phyloP scores from a whole-genome alignment of 2,329 filamentous ascomycete genomes.

The Sporothrix brunneoviolacea region DNA sequence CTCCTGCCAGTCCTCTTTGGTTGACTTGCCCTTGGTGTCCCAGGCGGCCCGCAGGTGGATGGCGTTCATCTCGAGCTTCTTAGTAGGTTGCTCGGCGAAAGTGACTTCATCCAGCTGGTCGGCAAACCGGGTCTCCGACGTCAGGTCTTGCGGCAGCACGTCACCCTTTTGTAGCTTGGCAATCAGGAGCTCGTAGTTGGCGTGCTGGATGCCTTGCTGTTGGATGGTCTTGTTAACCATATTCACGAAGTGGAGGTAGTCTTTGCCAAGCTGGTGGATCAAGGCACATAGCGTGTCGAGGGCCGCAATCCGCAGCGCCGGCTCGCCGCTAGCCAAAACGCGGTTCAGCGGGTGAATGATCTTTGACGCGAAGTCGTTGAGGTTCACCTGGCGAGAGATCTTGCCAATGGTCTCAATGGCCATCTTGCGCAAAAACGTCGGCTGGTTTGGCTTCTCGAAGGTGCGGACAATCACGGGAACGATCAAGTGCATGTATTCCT shows the following conservation, averaged over 20 bases:
- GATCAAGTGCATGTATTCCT: constrained; percentile 99
- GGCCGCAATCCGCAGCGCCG: constrained; percentile 68
- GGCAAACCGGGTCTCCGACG: constrained; percentile 73
- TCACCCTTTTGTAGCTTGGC: constrained; percentile 93
- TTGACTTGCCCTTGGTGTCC: constrained; percentile 95
- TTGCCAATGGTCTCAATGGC: constrained; percentile 94
- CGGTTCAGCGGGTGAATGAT: constrained; percentile 91
- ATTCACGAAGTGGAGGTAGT: constrained; percentile 89
- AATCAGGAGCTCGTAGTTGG: constrained; percentile 87
- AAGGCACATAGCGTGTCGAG: constrained; percentile 91
- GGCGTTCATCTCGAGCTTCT: constrained; percentile 95
- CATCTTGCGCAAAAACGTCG: constrained; percentile 69
- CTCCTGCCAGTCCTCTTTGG: constrained; percentile 97
- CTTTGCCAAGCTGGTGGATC: constrained; percentile 91
- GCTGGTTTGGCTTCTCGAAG: constrained; percentile 83
- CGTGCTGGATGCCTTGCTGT: constrained; percentile 73
- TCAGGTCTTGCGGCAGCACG: constrained; percentile 88
- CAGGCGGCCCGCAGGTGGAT: constrained; percentile 95
- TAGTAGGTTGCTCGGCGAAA: constrained; percentile 70
- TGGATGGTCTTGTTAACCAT: constrained; percentile 85
- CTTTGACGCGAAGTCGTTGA: constrained; percentile 92
- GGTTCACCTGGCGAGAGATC: constrained; percentile 90
- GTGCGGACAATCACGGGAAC: constrained; percentile 91
- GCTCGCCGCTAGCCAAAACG: constrained; percentile 68
- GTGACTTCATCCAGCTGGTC: constrained; percentile 73